Evolutionary conservation across 768 basidiomycete species (phyloP), one percentile per base, ranked within the genome.

Genomic region (Termitomyces sp.): DNA sequence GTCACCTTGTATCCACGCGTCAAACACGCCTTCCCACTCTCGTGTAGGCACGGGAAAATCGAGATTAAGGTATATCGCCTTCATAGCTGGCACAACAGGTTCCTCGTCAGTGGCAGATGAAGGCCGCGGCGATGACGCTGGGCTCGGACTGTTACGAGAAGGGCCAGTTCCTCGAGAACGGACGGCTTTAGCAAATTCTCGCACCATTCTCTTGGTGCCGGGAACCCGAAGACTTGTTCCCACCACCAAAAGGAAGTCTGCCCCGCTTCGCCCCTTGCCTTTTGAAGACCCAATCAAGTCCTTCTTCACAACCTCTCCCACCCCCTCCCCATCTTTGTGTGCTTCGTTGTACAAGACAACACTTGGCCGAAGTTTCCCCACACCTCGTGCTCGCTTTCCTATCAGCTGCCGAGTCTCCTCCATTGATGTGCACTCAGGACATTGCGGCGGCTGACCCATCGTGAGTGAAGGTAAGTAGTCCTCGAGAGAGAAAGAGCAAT

Each of bases 321-420:
- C 92, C 21, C 84, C 83, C 63, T 95, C 91, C 4, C 92, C 94
- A 60, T 93, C 85, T 69, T 83, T 86, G 72, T 96, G 94, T 46
- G 78, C 76, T 69, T 96, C 95, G 61, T 94, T 94, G 68, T 97
- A 97, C 23, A 97, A 72, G 0, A 97, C 92, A 3, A 97, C 92
- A 53, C 89, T 90, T 0, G 94, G 90, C 35, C 93, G 82, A 44
- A 97, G 76, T 61, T 81, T 81, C 0, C 95, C 95, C 27, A 94
- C 79, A 3, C 89, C 87, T 45, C 93, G 76, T 4, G 86, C 81
- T 16, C 95, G 85, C 68, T 94, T 92, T 14, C 89, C 90, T 9
- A 87, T 71, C 31, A 90, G 75, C 58, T 85, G 81, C 37, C 95
- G 83, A 16, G 86, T 84, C 55, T 77, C 74, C 63, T 92, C 86